Evolutionary conservation across 768 basidiomycete genomes (phyloP), one percentile per base, ranked within the genome.

Genomic region (Lepiota venenata): DNA sequence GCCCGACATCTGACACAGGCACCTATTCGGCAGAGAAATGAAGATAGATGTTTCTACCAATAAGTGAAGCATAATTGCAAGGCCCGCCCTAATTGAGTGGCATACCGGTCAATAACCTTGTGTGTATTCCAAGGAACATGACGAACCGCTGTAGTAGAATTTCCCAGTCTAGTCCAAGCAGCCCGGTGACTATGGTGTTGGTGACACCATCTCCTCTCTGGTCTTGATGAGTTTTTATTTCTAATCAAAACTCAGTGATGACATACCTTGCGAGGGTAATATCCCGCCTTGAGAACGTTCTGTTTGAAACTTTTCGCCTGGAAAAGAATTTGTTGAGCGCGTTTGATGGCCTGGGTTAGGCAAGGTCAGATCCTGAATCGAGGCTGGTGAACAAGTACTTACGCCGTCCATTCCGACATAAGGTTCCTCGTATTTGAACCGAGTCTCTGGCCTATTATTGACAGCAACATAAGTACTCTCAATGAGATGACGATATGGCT

Each of bases 1-100:
- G 3, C 95, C 95, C 0, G 86, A 82, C 54, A 97, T 65, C 67
- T 98, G 95, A 57, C 88, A 88, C 36, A 87, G 78, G 63, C 92
- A 95, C 16, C 82, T 84, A 62, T 97, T 96, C 0, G 88, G 88
- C 18, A 97, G 69, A 2, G 87, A 73, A 14, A 88, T 63, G 65
- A 93, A 98, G 15, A 95, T 57, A 9, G 83, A 87, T 0, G 86
- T 85, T 52, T 86, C 79, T 2, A 84, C 76, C 15, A 98, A 78
- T 9, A 98, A 73, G 64, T 93, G 85, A 29, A 88, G 66, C 78
- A 96, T 86, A 1, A 81, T 79, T 60, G 83, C 83, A 38, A 83
- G 82, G 0, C 94, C 93, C 7, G 92, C 79, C 59, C 94, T 95
- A 22, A 12, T 32, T 32, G 32, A 11, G 32, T 9, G 10, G 32